Conservation (phyloP, 208 protist species). For the Blastocrithidia nonstop region DNA sequence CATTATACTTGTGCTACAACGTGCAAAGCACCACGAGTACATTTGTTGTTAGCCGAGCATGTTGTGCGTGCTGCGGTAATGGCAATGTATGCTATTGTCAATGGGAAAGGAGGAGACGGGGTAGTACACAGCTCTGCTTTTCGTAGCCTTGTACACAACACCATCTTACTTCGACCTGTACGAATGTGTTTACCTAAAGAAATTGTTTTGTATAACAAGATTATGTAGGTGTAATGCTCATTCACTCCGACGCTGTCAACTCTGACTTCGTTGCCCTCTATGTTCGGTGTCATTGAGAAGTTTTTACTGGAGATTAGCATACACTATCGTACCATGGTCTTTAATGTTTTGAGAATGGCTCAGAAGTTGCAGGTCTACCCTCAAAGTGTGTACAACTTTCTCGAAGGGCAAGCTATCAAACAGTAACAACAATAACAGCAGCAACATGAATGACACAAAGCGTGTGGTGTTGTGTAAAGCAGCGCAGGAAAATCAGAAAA, state of each 20-base stretch:
- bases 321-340: slow-evolving; percentile 48
- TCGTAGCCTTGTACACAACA: slow-evolving; percentile 19
- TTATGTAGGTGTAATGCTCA: slow-evolving; percentile 18
- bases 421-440: no score
- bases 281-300: slow-evolving; percentile 37
- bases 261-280: slow-evolving; percentile 17
- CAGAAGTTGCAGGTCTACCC: slow-evolving; percentile 21
- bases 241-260: slow-evolving; percentile 51
- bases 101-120: slow-evolving; percentile 19
- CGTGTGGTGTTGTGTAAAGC: no score
- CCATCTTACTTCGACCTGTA: slow-evolving; percentile 46
- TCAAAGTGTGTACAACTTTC: slow-evolving; percentile 7
- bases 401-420: no score
- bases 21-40: slow-evolving; percentile 8
- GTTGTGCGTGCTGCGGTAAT: slow-evolving; percentile 20
- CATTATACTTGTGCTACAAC: no score
- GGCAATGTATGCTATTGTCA: slow-evolving; percentile 39
- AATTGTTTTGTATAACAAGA: slow-evolving; percentile 30
- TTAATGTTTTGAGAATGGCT: slow-evolving; percentile 66
- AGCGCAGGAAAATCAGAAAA: no score
- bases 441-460: no score
- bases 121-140: slow-evolving; percentile 22
- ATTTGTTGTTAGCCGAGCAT: slow-evolving; percentile 45
- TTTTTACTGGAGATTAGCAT: slow-evolving; percentile 39
- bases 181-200: slow-evolving; percentile 51